Conservation (phyloP, 371 early-diverging fungal genomes). For the Mortierella sp. region DNA sequence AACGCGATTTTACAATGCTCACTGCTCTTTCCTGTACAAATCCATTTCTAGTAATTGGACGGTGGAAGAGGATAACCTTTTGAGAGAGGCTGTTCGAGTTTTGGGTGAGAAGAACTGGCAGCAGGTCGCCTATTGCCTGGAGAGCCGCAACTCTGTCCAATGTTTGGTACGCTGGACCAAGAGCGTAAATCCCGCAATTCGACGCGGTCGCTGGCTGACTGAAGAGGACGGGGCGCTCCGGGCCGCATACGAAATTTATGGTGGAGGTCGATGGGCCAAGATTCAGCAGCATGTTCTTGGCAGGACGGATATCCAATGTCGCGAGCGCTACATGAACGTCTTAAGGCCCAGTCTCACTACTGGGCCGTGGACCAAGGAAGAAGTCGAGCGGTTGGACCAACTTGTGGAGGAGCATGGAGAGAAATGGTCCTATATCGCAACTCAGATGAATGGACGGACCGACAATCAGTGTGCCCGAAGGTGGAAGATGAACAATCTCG, state of each 20-base stretch:
- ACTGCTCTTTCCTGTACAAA: neutral
- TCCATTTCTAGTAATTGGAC: slow-evolving; percentile 63
- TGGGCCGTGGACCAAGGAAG: slow-evolving; percentile 70
- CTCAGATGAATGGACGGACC: slow-evolving; percentile 64
- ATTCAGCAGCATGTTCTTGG: slow-evolving; percentile 79
- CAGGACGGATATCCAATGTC: slow-evolving; percentile 90
- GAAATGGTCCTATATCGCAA: slow-evolving; percentile 70
- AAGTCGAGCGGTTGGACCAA: slow-evolving; percentile 53
- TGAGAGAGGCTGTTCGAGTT: slow-evolving; percentile 70
- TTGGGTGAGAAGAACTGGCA: slow-evolving; percentile 80
- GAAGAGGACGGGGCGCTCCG: slow-evolving; percentile 82
- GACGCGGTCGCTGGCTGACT: slow-evolving; percentile 78
- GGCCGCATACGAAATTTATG: slow-evolving; percentile 76
- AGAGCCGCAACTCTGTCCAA: slow-evolving; percentile 82
- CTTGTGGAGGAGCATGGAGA: slow-evolving; percentile 63
- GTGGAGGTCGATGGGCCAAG: slow-evolving; percentile 82
- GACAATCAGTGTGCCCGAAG: slow-evolving; percentile 75
- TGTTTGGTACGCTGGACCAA: slow-evolving; percentile 89
- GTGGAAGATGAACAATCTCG: slow-evolving; percentile 47
- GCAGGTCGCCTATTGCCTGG: slow-evolving; percentile 75
- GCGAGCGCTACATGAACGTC: slow-evolving; percentile 87
- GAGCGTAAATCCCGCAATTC: slow-evolving; percentile 80
- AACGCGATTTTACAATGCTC: neutral
- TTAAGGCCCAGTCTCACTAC: slow-evolving; percentile 73
- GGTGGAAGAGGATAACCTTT: slow-evolving; percentile 70